phyloP scores from a whole-genome alignment of 805 yeast genomes.

The Lachancea thermotolerans region DNA sequence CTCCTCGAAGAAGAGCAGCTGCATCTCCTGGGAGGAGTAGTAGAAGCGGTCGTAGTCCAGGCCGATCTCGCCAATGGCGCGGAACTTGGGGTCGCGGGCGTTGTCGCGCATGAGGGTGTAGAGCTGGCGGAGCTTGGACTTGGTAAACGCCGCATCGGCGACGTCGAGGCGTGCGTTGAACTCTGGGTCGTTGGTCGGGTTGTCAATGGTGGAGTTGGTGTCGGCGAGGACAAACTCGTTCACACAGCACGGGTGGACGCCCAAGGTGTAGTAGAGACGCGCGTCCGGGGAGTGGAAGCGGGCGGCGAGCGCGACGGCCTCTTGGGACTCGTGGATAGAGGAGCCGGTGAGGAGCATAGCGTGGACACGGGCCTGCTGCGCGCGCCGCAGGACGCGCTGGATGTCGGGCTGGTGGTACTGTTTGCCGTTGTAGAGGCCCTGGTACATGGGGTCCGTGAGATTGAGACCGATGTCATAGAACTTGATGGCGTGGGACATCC shows the following conservation, averaged over 20 bases:
- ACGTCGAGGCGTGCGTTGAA: conserved; percentile 14
- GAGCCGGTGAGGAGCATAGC: conserved; percentile 82
- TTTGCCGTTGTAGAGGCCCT: conserved; percentile 69
- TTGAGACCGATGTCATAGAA: conserved; percentile 58
- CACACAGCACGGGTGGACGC: conserved; percentile 94
- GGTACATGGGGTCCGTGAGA: conserved; percentile 83
- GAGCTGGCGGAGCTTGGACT: conserved; percentile 35
- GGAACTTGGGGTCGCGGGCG: conserved; percentile 44
- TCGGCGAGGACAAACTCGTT: conserved; percentile 38
- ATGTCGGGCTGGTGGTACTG: conserved; percentile 64
- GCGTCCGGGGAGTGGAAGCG: conserved; percentile 19
- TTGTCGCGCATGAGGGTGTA: conserved; percentile 41
- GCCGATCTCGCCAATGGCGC: conserved; percentile 93
- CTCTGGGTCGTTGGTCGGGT: conserved; percentile 21
- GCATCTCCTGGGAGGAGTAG: conserved; percentile 63
- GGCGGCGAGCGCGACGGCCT: conserved; percentile 52
- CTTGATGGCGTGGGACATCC: conserved; percentile 15
- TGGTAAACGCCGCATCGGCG: conserved; percentile 10
- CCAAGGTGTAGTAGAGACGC: conserved; percentile 62
- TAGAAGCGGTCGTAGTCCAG: conserved; percentile 87
- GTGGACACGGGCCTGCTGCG: conserved; percentile 56
- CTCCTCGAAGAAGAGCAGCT: conserved; percentile 54
- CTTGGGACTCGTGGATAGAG: conserved; percentile 54
- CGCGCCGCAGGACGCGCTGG: conserved; percentile 56
- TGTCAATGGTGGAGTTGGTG: conserved; percentile 25